Evolutionary conservation across 208 protist genomes (phyloP), one percentile per base, ranked within the genome.

Genomic region (Crithidia bombi): DNA sequence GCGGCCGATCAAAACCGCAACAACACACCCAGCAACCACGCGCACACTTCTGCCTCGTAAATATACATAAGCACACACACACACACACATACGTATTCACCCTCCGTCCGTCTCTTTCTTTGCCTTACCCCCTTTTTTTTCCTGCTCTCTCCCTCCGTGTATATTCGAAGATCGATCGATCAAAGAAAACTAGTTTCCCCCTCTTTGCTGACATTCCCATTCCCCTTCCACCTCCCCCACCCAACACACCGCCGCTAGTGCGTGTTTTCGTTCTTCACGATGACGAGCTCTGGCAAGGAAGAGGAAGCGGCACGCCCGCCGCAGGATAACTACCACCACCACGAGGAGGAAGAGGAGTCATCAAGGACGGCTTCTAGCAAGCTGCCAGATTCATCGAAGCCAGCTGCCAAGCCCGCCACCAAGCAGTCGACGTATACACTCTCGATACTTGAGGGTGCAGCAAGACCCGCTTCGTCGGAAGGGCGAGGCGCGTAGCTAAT

Each of bases 381-480:
- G 52, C 54, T 36, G 61, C 59, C 57, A 0, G 72, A 78, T 25
- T 25, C 25, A 0, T 33, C 52, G 6, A 65, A 78, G 32, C 10
- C 28, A 7, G 5, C 39, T 11, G 33, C 3, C 21, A 54, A 57
- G 49, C 1, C 50, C 5, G 54, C 30, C 17, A 44, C 39, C 15
- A 75, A 67, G 41, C 41, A n/a, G n/a, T 78, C 12, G 50, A 23
- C 7, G 39, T 28, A 10, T 73, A 72, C 35, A 36, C 26, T 0
- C 90, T 82, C 55, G 70, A 81, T 54, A 92, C 85, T 85, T 81
- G 11, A 65, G 62, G 12, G 89, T 83, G 86, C 81, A 82, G 63
- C 68, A 90, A 57, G 51, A 75, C 73, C 43, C 79, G 95, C 17
- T 73, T 98, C n/a, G n/a, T n/a, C n/a, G n/a, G n/a, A n/a, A n/a